phyloP scores from a whole-genome alignment of 257 asterid genomes.

The Solanum ahanhuiri region DNA sequence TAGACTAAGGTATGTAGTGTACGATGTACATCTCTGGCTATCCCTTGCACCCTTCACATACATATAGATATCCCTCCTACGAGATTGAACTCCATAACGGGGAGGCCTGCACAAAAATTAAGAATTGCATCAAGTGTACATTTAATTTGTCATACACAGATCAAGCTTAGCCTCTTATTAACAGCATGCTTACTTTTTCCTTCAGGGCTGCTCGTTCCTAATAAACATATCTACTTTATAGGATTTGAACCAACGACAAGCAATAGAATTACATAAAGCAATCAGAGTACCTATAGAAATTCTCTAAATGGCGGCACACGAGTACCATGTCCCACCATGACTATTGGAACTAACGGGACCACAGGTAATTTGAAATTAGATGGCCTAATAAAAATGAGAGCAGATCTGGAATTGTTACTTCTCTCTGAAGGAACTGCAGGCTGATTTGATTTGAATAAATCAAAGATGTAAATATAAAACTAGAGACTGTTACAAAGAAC shows the following conservation, averaged over 20 bases:
- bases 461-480: background rate
- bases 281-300: slow-evolving; percentile 38
- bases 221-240: background rate
- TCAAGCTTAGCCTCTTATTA: background rate
- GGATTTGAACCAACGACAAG: background rate
- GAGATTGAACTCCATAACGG: slow-evolving; percentile 53
- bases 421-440: slow-evolving; percentile 47
- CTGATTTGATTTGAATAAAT: slow-evolving; percentile 20
- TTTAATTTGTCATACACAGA: background rate
- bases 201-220: slow-evolving; percentile 60
- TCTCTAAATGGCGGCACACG: slow-evolving; percentile 79
- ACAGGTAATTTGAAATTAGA: slow-evolving; percentile 60
- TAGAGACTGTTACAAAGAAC: background rate
- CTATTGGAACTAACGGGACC: slow-evolving; percentile 48
- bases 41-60: slow-evolving; percentile 74
- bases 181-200: slow-evolving; percentile 23
- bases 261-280: background rate
- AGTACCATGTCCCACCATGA: slow-evolving; percentile 79
- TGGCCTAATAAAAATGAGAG: slow-evolving; percentile 56
- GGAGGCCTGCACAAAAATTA: slow-evolving; percentile 30
- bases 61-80: slow-evolving; percentile 52
- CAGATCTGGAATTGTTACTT: slow-evolving; percentile 38
- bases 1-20: slow-evolving; percentile 53
- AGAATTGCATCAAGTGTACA: background rate
- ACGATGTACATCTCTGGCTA: slow-evolving; percentile 74